These are phyloP conservation scores for Geoglossum glabrum DNA, from an alignment of 495 filamentous ascomycete species.

Conservation along the genomic window DNA sequence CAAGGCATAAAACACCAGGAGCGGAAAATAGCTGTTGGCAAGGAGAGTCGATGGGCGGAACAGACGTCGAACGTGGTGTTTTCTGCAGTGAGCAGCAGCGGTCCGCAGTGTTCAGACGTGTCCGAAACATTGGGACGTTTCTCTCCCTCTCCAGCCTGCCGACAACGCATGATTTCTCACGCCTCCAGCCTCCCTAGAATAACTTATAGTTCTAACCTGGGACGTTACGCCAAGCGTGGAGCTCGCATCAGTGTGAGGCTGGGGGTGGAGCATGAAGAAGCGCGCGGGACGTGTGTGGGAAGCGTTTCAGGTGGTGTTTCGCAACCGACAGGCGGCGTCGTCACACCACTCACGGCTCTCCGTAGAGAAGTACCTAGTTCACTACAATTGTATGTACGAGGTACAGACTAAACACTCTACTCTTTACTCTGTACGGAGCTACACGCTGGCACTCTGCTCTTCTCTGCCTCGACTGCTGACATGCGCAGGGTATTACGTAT, in stretches of 20 bases:
- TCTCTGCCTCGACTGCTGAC: too few species aligned
- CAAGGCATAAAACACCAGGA: not conserved
- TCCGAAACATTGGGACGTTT: not conserved
- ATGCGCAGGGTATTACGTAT: too few species aligned
- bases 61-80: too few species aligned
- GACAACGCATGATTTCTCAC: not conserved
- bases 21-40: not conserved
- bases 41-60: not conserved
- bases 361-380: too few species aligned
- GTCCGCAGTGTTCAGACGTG: not conserved
- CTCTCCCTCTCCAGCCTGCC: not conserved
- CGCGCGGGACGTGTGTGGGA: not conserved
- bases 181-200: not conserved
- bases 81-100: conserved; percentile 2
- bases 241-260: not conserved
- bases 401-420: too few species aligned
- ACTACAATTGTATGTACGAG: too few species aligned
- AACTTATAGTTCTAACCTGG: not conserved
- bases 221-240: not conserved
- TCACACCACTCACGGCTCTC: too few species aligned
- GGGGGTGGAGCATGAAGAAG: not conserved
- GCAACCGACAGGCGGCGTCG: too few species aligned
- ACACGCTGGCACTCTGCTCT: too few species aligned
- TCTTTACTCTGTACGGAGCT: too few species aligned
- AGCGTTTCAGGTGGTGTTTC: not conserved